Evolutionary conservation across 2,329 filamentous ascomycete species (phyloP), one percentile per base, ranked within the genome.

Genomic region (Chrysosporium queenslandicum): DNA sequence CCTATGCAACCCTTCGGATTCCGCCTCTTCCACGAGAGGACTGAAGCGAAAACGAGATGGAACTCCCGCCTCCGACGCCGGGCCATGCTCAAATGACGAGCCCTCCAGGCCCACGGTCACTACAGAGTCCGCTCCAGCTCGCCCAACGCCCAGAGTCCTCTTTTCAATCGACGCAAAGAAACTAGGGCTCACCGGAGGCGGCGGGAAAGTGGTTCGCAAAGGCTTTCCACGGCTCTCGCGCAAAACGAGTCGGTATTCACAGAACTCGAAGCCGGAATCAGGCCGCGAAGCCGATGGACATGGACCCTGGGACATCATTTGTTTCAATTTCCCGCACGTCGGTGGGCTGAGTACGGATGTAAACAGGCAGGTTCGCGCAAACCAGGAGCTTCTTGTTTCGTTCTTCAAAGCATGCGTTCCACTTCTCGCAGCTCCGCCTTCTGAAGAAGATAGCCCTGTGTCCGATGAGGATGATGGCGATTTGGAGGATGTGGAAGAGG

Each of bases 251-350:
- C 14, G 23, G 5, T n/a, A 30, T 14, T 20, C 42, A 14, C 16
- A 43, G n/a, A 18, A 12, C 21, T n/a, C 21, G 5, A 37, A 16
- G 7, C 29, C 41, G 45, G 30, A 39, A 45, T 14, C 42, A 21
- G 23, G 25, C 40, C 58, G 58, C 42, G 43, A 48, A 18, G 48
- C 58, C 6, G 52, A 55, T 42, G 45, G 53, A 23, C 62, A 62
- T 14, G 69, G 69, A 2, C 68, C 73, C 3, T 90, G 85, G 76
- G 83, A 94, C 67, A 78, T 81, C 53, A 83, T 97, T 56, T 76
- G 91, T 59, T 98, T 97, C 80, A 95, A 96, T 75, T 98, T 98
- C 69, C 92, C 92, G 32, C 92, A 98, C 72, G 86, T 94, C 2
- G 92, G 92, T 58, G 92, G 92, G 42, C 83, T 94, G 62, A 86